phyloP scores from a whole-genome alignment of 176 grass and related monocot species.

The Triticum dicoccoides region DNA sequence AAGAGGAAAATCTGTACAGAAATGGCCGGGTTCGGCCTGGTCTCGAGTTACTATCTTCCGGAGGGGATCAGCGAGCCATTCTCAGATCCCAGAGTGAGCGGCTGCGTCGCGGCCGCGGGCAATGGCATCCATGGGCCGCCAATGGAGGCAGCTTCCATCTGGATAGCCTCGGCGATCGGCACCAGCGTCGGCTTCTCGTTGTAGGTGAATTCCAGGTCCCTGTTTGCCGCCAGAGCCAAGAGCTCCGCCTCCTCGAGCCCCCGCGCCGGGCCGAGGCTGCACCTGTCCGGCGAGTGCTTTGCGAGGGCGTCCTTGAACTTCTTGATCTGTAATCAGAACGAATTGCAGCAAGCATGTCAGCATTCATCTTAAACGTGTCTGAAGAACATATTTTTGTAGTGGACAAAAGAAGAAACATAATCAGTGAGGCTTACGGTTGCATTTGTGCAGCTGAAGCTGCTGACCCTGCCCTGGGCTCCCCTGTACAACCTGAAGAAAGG shows the following conservation, averaged over 20 bases:
- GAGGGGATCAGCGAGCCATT: slow-evolving; percentile 28
- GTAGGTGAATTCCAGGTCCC: slow-evolving; percentile 70
- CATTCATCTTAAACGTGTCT: background rate
- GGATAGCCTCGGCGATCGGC: slow-evolving; percentile 28
- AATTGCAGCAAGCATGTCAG: background rate
- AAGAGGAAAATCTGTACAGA: slow-evolving; percentile 52
- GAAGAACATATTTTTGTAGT: background rate
- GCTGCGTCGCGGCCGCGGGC: background rate
- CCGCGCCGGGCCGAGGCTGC: slow-evolving; percentile 69
- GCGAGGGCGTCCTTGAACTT: slow-evolving; percentile 89
- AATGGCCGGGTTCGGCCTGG: background rate
- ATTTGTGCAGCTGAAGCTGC: slow-evolving; percentile 98
- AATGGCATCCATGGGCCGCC: slow-evolving; percentile 38
- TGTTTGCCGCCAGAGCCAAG: slow-evolving; percentile 70
- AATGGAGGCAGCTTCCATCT: slow-evolving; percentile 14
- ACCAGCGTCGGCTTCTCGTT: slow-evolving; percentile 23
- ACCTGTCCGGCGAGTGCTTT: slow-evolving; percentile 70
- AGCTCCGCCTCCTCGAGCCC: slow-evolving; percentile 83
- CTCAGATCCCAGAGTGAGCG: slow-evolving; percentile 28
- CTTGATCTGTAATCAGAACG: slow-evolving; percentile 59
- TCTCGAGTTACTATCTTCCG: slow-evolving; percentile 45
- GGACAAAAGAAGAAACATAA: too few species aligned
- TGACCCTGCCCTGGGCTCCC: slow-evolving; percentile 74
- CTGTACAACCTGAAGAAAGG: slow-evolving; percentile 94
- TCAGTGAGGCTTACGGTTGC: slow-evolving; percentile 57